Evolutionary conservation across 225 moss, liverwort and hornwort genomes (phyloP), one percentile per base, ranked within the genome.

Genomic region (Bryum argenteum): DNA sequence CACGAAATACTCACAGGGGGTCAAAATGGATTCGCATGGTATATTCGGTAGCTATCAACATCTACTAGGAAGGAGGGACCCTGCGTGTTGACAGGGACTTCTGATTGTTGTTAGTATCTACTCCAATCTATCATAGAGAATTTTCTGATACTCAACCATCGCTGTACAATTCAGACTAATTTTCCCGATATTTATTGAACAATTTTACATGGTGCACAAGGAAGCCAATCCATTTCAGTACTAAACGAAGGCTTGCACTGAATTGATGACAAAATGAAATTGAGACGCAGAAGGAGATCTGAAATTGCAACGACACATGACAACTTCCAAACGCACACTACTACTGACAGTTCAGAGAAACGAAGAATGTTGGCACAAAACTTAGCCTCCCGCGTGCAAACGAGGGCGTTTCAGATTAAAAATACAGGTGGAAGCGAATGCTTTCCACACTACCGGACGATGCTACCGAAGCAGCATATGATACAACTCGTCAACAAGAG

Each of bases 341-440:
- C n/a, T n/a, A n/a, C n/a, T n/a, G n/a, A n/a, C 15, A 17, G 18
- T 1, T 15, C 6, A 15, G 13, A 10, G 9, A 16, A 13, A 3
- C 43, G 11, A 21, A 41, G 11, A 14, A 23, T 39, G 2, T 9
- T 28, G 22, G 2, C 65, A 60, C 18, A 20, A 44, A 58, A 52
- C 52, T 66, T 10, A n/a, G 54, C 24, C 50, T 43, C 33, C 26
- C 26, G 55, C 50, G 60, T 66, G 22, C 37, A 38, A 22, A 26
- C 39, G 17, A 15, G 56, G 69, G 8, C 75, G 76, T 76, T 79
- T 72, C 68, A 79, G 22, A 8, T 18, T 55, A 69, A 21, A 79
- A 50, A 45, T 72, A 60, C 69, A 79, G 60, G 40, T 63, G 17
- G 54, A 39, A 72, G 41, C 17, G 53, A 15, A 15, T 47, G 28